phyloP scores from a whole-genome alignment of 495 filamentous ascomycete genomes.

The Podospora tetraspora region DNA sequence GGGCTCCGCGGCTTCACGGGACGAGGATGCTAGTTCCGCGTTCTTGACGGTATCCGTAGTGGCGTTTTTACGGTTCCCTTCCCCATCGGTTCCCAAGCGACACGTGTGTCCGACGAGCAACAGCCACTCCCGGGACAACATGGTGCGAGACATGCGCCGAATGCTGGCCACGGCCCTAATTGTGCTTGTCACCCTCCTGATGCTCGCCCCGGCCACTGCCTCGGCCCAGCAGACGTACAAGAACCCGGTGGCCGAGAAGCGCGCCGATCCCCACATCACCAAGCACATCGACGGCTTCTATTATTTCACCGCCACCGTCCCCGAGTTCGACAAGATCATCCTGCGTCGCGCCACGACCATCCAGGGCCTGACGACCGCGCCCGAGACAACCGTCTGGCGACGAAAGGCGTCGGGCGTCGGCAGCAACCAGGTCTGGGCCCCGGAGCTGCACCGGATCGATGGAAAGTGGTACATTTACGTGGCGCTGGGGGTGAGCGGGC shows the following conservation, averaged over 20 bases:
- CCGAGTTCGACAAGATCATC: conserved; percentile 46
- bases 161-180: neutral
- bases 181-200: neutral
- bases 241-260: conserved; percentile 23
- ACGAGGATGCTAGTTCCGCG: neutral
- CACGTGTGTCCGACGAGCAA: neutral
- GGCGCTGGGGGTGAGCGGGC: conserved; percentile 24
- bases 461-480: conserved; percentile 46
- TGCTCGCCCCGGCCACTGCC: neutral
- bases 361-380: conserved; percentile 41
- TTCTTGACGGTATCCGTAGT: neutral
- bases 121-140: neutral
- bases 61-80: neutral
- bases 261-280: conserved; percentile 31
- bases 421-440: conserved; percentile 53
- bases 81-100: neutral
- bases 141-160: neutral
- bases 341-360: conserved; percentile 46
- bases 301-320: conserved; percentile 42
- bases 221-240: conserved; percentile 22
- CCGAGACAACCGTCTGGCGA: conserved; percentile 27
- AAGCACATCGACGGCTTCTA: conserved; percentile 48
- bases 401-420: conserved; percentile 43
- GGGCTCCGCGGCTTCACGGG: neutral
- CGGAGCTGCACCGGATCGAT: conserved; percentile 48